Conservation (phyloP, 768 basidiomycete species). For the Kondoa malvinella region DNA sequence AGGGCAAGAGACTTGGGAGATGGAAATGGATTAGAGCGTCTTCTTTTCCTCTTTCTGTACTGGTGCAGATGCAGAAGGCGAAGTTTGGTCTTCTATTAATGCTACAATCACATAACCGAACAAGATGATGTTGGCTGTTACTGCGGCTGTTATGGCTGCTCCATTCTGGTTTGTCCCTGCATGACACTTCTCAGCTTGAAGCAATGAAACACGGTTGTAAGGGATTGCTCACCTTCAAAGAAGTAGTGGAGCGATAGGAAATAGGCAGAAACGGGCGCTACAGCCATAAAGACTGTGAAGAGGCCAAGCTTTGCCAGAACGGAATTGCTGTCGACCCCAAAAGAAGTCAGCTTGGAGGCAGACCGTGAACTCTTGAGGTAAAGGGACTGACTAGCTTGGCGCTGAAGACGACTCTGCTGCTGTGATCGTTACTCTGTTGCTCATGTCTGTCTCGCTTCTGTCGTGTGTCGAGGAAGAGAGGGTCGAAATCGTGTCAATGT, state of each 20-base stretch:
- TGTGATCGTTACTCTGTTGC: neutral
- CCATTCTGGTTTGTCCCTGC: slow-evolving; percentile 24
- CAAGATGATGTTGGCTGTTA: slow-evolving; percentile 33
- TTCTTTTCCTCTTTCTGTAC: slow-evolving; percentile 9
- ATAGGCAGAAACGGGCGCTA: slow-evolving; percentile 33
- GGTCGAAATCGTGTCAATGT: too few relatives aligned
- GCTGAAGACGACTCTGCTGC: neutral
- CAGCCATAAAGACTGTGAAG: slow-evolving; percentile 33
- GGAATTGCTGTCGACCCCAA: too few relatives aligned
- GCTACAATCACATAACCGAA: slow-evolving; percentile 34
- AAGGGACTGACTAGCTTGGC: too few relatives aligned
- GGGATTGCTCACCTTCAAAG: slow-evolving; percentile 17
- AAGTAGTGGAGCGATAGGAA: slow-evolving; percentile 29
- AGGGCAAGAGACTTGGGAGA: neutral
- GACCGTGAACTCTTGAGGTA: too few relatives aligned
- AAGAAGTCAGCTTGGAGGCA: too few relatives aligned
- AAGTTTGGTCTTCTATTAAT: slow-evolving; percentile 29
- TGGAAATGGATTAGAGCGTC: neutral
- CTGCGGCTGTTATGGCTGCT: slow-evolving; percentile 33
- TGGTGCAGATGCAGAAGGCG: neutral
- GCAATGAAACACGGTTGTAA: neutral
- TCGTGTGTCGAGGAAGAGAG: neutral
- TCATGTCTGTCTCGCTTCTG: neutral
- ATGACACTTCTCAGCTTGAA: neutral
- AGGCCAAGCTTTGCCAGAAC: slow-evolving; percentile 33